phyloP scores from a whole-genome alignment of 192 early-diverging fungal species.

The Podila verticillata region DNA sequence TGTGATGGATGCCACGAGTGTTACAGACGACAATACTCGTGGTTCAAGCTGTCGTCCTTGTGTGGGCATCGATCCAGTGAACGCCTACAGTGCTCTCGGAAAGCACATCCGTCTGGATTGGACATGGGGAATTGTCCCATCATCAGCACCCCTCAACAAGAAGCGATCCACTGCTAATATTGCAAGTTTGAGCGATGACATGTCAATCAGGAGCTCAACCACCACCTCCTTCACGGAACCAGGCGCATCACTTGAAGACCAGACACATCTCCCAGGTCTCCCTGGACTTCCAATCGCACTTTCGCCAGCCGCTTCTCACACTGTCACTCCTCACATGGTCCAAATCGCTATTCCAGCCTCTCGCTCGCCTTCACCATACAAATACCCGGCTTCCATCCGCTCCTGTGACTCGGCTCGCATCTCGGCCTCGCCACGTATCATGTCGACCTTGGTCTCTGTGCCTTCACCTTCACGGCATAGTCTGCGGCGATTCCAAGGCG shows the following conservation, averaged over 20 bases:
- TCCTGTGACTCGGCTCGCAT: neutral
- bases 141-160: neutral
- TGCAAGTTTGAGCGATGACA: neutral
- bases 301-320: neutral
- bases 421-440: neutral
- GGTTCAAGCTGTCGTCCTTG: neutral
- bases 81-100: slow-evolving; percentile 1
- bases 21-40: neutral
- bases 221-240: neutral
- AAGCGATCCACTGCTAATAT: neutral
- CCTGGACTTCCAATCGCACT: neutral
- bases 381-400: neutral
- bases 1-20: neutral
- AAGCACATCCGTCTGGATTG: neutral
- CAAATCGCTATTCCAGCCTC: neutral
- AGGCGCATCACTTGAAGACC: neutral
- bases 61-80: neutral
- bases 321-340: neutral
- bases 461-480: neutral
- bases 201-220: neutral
- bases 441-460: neutral
- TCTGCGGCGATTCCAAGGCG: neutral
- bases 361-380: neutral
- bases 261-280: neutral
- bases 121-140: slow-evolving; percentile 5